Base-by-base conservation (phyloP, 805 yeast species). In the Hanseniaspora clermontiae region DNA sequence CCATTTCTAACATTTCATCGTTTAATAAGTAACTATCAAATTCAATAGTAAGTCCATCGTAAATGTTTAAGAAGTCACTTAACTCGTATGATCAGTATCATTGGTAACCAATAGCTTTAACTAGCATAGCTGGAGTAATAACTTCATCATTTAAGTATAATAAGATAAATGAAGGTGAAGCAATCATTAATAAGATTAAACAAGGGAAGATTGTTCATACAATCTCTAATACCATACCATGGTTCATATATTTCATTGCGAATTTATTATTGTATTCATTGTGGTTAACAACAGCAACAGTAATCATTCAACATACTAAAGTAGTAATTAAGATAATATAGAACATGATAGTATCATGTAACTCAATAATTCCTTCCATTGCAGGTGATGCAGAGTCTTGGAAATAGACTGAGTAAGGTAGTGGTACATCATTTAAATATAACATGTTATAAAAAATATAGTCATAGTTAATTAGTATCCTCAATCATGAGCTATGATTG, bases 201-300 rank as follows among this genome's bases (percentile, higher is more conserved):
- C 62, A 62, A 15, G 65, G 66, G 54, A 62, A 62, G 43, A 64
- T 60, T 39, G 66, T 63, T 63, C 66, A 63, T 20, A 64, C 58
- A 55, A 64, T 60, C 51, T 63, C 66, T 54, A 64, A 59, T 48
- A 57, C 45, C 59, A 62, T 60, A 36, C 66, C 66, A 60, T 64
- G 66, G 7, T 49, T 57, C 56, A 47, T 62, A 46, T 59, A 64
- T 63, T 60, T 64, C 61, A 58, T 58, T 57, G 32, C 53, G 55
- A 49, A 61, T 45, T 45, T 45, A 45, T 45, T 54, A 29, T 50
- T 51, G 46, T 56, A 58, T 49, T 51, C 51, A 46, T 57, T 54
- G 55, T 49, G 60, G 50, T 59, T 58, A 49, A 43, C 50, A 24
- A 57, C 53, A 34, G 51, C 53, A 38, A 58, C 55, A 56, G 52